A percentile compares a stretch with the other conserved stretches of the same genome.
Conservation (phyloP, 1,139 yeast genomes). For the Yamadazyma epiphylla region DNA sequence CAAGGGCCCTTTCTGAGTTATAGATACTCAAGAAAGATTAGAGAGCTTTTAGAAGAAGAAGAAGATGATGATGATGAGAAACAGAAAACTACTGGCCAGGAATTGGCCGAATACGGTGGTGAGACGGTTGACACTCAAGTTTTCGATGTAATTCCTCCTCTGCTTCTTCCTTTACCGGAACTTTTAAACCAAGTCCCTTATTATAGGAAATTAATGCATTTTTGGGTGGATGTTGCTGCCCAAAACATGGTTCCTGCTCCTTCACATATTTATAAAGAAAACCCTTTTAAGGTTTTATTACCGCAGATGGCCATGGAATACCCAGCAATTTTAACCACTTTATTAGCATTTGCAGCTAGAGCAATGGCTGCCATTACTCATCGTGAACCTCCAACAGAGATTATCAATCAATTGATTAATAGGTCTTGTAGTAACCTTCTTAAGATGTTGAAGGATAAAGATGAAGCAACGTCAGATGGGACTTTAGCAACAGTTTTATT, state of each 20-base stretch:
- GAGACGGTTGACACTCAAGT: not conserved
- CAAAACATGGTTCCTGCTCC: constrained; percentile 69
- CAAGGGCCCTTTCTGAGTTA: not conserved
- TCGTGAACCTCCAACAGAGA: constrained; percentile 35
- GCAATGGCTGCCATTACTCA: constrained; percentile 38
- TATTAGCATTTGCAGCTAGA: constrained; percentile 66
- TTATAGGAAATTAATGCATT: constrained; percentile 58
- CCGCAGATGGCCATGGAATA: constrained; percentile 69
- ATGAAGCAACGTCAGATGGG: constrained; percentile 58
- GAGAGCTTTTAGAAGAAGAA: constrained; percentile 2
- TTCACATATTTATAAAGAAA: constrained; percentile 48
- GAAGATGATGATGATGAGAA: constrained; percentile 4
- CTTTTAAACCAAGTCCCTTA: constrained; percentile 54
- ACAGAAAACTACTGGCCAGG: too few species aligned
- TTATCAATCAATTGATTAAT: constrained; percentile 49
- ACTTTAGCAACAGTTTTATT: constrained; percentile 63
- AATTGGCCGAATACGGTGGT: not conserved
- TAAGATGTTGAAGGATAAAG: constrained; percentile 45
- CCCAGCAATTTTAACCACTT: constrained; percentile 55
- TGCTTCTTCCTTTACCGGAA: constrained; percentile 56
- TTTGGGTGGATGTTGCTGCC: constrained; percentile 62
- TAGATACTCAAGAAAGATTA: constrained; percentile 1
- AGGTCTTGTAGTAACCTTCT: constrained; percentile 58
- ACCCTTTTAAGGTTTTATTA: constrained; percentile 63
- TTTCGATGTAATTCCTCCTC: constrained; percentile 36